phyloP scores from a whole-genome alignment of 2,329 filamentous ascomycete genomes.

The Colletotrichum brevisporum region DNA sequence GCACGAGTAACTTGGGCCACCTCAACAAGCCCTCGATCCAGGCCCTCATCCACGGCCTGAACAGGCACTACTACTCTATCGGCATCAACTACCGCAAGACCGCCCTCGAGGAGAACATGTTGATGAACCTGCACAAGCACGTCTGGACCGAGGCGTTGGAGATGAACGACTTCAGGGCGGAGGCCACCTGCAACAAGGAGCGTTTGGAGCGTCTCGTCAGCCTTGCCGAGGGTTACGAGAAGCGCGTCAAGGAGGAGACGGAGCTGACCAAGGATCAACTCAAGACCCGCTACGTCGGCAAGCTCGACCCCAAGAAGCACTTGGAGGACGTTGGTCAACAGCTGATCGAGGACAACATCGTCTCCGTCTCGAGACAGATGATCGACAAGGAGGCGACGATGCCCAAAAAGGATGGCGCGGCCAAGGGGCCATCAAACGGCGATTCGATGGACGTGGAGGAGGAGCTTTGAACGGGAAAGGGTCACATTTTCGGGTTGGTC shows the following conservation, averaged over 20 bases:
- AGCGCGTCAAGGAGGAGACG: conserved; percentile 98
- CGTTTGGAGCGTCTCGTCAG: conserved; percentile 88
- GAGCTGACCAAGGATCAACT: conserved; percentile 97
- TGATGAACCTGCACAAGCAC: conserved; percentile 99
- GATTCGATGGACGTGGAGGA: conserved; percentile 81
- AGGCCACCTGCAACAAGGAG: conserved; percentile 89
- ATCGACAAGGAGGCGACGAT: conserved; percentile 99
- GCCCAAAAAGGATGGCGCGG: conserved; percentile 75
- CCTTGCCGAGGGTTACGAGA: conserved; percentile 96
- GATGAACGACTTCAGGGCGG: conserved; percentile 94
- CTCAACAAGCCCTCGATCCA: conserved; percentile 99
- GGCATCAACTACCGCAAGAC: conserved; percentile 99
- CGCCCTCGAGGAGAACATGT: conserved; percentile 97
- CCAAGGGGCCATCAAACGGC: conserved; percentile 66
- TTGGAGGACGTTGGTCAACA: conserved; percentile 96
- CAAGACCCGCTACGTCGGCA: conserved; percentile 98
- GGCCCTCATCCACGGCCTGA: conserved; percentile 96
- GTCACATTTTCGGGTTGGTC: conserved; percentile 28
- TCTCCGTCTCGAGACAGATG: conserved; percentile 98
- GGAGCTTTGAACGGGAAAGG: conserved; percentile 50
- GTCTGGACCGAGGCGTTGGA: conserved; percentile 98
- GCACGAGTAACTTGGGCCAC: conserved; percentile 96
- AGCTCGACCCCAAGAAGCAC: conserved; percentile 99
- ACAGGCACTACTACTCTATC: conserved; percentile 99
- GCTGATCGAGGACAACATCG: conserved; percentile 99